Evolutionary conservation across 179 eudicot genomes (phyloP).

Genomic region (Pouteria campechiana): DNA sequence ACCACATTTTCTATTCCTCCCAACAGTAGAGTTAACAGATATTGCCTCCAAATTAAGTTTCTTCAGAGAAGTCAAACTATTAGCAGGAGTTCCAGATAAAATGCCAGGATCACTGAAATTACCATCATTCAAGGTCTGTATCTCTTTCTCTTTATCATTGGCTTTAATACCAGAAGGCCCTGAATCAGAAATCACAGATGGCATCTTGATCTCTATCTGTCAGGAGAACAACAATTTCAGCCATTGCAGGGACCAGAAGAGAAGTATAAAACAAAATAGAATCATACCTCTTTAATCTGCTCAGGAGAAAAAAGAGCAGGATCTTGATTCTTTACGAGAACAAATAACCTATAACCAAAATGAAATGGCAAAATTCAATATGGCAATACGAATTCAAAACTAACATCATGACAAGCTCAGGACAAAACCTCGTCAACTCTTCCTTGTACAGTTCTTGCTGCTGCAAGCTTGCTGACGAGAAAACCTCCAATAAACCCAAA

Average conservation of each 20-base stretch:
- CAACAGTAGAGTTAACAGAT: constrained; percentile 12
- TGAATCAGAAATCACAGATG: constrained; percentile 20
- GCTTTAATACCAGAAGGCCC: constrained; percentile 16
- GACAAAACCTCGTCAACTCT: constrained; percentile 43
- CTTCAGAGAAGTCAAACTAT: constrained; percentile 13
- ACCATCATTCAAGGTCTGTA: constrained; percentile 20
- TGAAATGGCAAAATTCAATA: constrained; percentile 1
- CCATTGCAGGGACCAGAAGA: no score
- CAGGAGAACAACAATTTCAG: constrained; percentile 4
- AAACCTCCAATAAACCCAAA: constrained; percentile 38
- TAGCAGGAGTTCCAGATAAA: constrained; percentile 20
- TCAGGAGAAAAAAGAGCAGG: constrained; percentile 44
- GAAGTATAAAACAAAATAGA: no score
- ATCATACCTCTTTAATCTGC: constrained; percentile 71
- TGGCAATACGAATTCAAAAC: not conserved
- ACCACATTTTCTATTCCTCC: no score
- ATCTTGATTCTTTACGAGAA: constrained; percentile 32
- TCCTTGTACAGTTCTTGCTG: constrained; percentile 44
- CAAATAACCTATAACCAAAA: constrained; percentile 48
- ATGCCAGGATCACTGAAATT: constrained; percentile 38
- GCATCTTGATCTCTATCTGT: constrained; percentile 58
- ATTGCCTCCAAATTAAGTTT: constrained; percentile 14
- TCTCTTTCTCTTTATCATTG: constrained; percentile 27
- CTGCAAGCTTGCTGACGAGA: constrained; percentile 35
- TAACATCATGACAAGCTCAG: not conserved